Percentiles rank a stretch among this genome's conserved stretches.
Evolutionary conservation across 1,284 basidiomycete species (phyloP).

Genomic region (Athelia psychrophila): DNA sequence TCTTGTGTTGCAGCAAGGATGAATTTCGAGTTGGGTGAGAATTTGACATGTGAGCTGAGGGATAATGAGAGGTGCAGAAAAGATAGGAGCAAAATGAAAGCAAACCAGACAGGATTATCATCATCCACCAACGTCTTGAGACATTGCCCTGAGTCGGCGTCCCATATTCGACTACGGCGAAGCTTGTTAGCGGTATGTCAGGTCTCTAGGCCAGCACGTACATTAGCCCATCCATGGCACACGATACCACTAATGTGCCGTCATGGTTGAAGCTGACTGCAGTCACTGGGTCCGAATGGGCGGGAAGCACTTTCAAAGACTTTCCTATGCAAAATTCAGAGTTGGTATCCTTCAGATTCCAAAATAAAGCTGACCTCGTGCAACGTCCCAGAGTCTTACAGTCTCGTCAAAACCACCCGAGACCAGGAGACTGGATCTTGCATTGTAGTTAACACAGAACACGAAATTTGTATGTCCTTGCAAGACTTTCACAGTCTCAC

Average conservation of each 20-base stretch:
- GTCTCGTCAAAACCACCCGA: slow-evolving; percentile 96
- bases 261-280: slow-evolving; percentile 92
- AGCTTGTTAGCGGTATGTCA: slow-evolving; percentile 3
- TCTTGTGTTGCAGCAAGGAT: slow-evolving; percentile 90
- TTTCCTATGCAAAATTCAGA: slow-evolving; percentile 45
- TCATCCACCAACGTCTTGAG: slow-evolving; percentile 96
- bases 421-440: slow-evolving; percentile 83
- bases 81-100: slow-evolving; percentile 11
- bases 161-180: slow-evolving; percentile 85
- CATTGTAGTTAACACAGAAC: slow-evolving; percentile 90
- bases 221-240: slow-evolving; percentile 96
- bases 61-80: slow-evolving; percentile 6
- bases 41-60: slow-evolving; percentile 75
- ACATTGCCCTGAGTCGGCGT: slow-evolving; percentile 94
- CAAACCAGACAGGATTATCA: slow-evolving; percentile 89
- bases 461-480: slow-evolving; percentile 92
- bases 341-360: neutral
- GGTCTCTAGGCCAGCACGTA: slow-evolving; percentile 37
- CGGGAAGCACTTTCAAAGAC: slow-evolving; percentile 81
- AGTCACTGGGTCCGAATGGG: slow-evolving; percentile 96
- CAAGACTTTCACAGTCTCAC: slow-evolving; percentile 57
- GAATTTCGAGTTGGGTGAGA: slow-evolving; percentile 90
- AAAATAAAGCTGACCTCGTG: slow-evolving; percentile 55
- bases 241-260: slow-evolving; percentile 91
- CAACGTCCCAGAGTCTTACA: slow-evolving; percentile 94